phyloP scores from a whole-genome alignment of 148 eudicot species.

The Fagopyrum esculentum region DNA sequence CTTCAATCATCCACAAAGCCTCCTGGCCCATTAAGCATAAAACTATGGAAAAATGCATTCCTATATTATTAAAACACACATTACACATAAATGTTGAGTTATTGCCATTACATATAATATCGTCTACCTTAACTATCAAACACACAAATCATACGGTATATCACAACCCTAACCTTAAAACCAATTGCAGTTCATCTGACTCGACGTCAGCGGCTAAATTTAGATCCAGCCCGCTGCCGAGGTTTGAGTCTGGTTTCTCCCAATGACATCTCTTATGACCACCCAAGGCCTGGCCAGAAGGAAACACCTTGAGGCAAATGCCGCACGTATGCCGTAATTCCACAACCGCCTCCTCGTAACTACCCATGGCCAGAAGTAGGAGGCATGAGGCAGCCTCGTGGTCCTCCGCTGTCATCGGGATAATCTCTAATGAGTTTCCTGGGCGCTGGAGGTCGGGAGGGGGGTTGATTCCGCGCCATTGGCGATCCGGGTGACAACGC shows the following conservation, averaged over 20 bases:
- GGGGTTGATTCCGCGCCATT: conserved; percentile 94
- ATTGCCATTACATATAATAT: no score
- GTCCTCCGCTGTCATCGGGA: conserved; percentile 35
- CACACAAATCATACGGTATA: neutral
- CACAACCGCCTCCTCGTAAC: neutral
- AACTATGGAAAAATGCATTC: no score
- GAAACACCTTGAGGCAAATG: conserved; percentile 79
- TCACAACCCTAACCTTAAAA: conserved; percentile 4
- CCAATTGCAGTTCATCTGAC: neutral
- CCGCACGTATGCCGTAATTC: conserved; percentile 47
- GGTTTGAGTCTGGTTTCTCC: neutral
- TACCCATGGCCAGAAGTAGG: conserved; percentile 41
- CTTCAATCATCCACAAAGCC: neutral
- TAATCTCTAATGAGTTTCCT: neutral
- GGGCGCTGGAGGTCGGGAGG: conserved; percentile 40
- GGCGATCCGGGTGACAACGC: conserved; percentile 96
- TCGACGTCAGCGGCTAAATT: neutral
- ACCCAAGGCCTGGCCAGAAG: conserved; percentile 81
- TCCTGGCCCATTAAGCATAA: neutral
- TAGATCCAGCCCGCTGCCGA: neutral
- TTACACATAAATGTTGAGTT: no score
- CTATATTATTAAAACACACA: no score
- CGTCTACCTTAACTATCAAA: neutral
- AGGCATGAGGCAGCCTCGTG: conserved; percentile 54
- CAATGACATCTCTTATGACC: conserved; percentile 48